These are phyloP conservation scores for Thuidium tamariscinum DNA, from an alignment of 225 moss, liverwort and hornwort genomes.

Conservation along the genomic window DNA sequence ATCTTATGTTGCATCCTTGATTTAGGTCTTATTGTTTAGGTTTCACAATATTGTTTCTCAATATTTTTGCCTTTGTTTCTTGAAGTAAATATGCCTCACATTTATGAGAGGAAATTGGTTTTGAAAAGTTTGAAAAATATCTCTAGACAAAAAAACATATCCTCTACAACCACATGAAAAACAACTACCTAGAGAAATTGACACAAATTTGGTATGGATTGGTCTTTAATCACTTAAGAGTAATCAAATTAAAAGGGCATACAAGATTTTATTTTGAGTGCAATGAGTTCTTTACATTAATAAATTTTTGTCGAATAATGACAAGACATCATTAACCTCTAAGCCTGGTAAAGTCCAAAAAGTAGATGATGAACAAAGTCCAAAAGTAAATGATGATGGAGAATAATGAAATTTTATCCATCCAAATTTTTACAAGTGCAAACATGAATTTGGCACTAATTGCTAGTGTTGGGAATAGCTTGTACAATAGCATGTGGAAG, in stretches of 20 bases:
- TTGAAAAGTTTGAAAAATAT: background rate
- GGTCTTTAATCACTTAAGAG: background rate
- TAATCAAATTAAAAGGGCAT: background rate
- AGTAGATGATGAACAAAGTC: no score
- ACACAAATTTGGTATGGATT: background rate
- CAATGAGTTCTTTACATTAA: background rate
- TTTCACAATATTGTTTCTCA: background rate
- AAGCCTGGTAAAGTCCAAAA: no score
- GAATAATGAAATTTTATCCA: no score
- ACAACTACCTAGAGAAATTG: no score
- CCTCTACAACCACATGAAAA: no score
- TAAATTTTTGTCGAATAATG: background rate
- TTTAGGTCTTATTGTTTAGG: background rate
- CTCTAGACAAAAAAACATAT: background rate
- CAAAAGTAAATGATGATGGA: no score
- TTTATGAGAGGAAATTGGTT: background rate
- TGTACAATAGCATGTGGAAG: no score
- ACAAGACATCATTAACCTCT: background rate
- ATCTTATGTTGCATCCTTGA: background rate
- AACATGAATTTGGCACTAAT: no score
- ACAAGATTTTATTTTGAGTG: fast-evolving
- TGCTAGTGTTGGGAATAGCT: no score
- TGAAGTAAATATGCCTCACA: background rate
- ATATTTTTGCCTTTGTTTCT: background rate
- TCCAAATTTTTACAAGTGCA: no score